phyloP scores from a whole-genome alignment of 1,139 yeast species.

The Candida glucosophila region DNA sequence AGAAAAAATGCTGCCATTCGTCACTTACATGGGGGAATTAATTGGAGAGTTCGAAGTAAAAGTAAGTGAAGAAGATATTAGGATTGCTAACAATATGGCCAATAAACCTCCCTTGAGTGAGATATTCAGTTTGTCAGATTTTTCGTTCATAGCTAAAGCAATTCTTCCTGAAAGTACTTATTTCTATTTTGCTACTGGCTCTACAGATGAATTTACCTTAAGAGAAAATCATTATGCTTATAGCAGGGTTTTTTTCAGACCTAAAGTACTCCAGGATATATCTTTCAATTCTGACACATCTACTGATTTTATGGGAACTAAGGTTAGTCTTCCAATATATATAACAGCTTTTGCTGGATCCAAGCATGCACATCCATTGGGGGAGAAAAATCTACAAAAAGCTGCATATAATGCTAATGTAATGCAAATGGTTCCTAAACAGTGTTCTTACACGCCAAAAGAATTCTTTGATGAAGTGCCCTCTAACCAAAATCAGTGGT shows the following conservation, averaged over 20 bases:
- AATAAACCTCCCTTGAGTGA: conserved; percentile 20
- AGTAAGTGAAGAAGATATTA: conserved; percentile 7
- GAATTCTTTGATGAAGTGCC: conserved; percentile 52
- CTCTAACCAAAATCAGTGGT: conserved; percentile 42
- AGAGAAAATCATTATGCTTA: conserved; percentile 25
- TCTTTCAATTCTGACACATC: conserved; percentile 8
- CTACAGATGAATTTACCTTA: conserved; percentile 23
- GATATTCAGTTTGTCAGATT: conserved; percentile 37
- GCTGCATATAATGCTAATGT: conserved; percentile 40
- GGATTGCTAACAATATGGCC: conserved; percentile 7
- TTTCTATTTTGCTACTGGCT: conserved; percentile 67
- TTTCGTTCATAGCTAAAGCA: conserved; percentile 67
- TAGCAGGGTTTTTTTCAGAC: conserved; percentile 29
- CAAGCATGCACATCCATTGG: conserved; percentile 53
- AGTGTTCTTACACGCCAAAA: conserved; percentile 49
- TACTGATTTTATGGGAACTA: conserved; percentile 17
- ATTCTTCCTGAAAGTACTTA: conserved; percentile 64
- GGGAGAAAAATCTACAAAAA: conserved; percentile 41
- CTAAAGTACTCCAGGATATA: conserved; percentile 34
- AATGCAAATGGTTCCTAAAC: conserved; percentile 50
- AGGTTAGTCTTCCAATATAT: conserved; percentile 41
- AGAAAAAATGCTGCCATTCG: conserved; percentile 6
- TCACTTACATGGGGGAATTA: conserved; percentile 9
- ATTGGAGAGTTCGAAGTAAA: conserved; percentile 11
- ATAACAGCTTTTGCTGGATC: conserved; percentile 64